Conservation (phyloP, 208 protist species). For the Herpetomonas muscarum region DNA sequence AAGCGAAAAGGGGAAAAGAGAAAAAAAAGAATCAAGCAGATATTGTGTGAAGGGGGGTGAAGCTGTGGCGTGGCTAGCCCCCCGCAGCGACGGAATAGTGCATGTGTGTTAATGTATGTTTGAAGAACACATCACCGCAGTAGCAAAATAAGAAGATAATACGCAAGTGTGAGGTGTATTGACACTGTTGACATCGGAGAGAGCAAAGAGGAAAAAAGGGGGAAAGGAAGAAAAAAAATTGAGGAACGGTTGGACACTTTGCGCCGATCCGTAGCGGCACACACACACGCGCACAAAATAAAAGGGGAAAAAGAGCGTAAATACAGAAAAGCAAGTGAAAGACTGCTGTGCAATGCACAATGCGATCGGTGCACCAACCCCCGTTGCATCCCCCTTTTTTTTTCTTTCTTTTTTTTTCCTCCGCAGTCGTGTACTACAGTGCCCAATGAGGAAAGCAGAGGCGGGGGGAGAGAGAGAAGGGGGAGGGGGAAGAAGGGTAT, state of each 20-base stretch:
- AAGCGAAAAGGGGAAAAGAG: slow-evolving; percentile 15
- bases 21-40: slow-evolving; percentile 1
- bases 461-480: not conserved
- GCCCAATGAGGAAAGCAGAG: slow-evolving; percentile 1
- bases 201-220: slow-evolving; percentile 14
- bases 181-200: too few species aligned
- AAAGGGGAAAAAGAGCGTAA: not conserved
- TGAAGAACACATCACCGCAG: too few species aligned
- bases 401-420: too few species aligned
- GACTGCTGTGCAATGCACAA: too few species aligned
- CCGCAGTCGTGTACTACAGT: too few species aligned
- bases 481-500: too few species aligned
- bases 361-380: too few species aligned
- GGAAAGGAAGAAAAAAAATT: slow-evolving; percentile 8
- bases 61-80: not conserved
- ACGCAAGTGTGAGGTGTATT: too few species aligned
- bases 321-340: slow-evolving; percentile 5
- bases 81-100: too few species aligned
- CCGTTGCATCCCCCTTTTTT: too few species aligned
- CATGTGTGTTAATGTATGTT: too few species aligned
- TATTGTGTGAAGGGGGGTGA: not conserved
- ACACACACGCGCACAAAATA: not conserved
- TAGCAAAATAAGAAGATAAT: too few species aligned
- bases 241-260: not conserved
- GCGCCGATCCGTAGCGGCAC: not conserved